These are phyloP conservation scores for Malus hybrid DNA, from an alignment of 331 rosid species.

Conservation along the genomic window DNA sequence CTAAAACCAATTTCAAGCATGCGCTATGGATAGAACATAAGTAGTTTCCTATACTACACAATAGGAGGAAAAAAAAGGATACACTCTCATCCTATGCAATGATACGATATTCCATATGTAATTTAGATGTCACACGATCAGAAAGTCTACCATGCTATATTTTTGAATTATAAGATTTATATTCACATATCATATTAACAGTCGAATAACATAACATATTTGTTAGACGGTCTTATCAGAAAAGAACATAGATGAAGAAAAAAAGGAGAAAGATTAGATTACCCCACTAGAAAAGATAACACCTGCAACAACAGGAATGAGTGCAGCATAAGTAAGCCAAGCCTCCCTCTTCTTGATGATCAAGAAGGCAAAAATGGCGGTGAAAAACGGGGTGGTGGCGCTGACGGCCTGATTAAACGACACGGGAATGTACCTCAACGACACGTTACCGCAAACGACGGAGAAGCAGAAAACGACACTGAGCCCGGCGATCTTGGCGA, in stretches of 20 bases:
- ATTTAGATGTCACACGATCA: no score
- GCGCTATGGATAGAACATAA: no score
- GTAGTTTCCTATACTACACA: no score
- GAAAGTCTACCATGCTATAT: neutral
- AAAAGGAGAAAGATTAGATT: neutral
- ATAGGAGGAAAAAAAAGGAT: no score
- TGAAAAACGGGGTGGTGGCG: conserved; percentile 17
- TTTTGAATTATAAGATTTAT: neutral
- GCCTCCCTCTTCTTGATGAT: conserved; percentile 12
- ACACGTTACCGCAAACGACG: conserved; percentile 15
- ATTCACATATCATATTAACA: no score
- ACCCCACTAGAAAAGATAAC: conserved; percentile 22
- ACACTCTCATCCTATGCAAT: no score
- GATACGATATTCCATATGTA: no score
- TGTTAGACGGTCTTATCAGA: neutral
- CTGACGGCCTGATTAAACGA: conserved; percentile 16
- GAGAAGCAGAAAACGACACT: conserved; percentile 17
- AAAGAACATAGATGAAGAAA: neutral
- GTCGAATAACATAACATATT: neutral
- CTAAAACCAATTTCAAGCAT: no score
- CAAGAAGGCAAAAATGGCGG: conserved; percentile 11
- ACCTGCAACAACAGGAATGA: conserved; percentile 16
- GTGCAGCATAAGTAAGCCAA: conserved; percentile 6
- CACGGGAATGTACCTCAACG: conserved; percentile 11
- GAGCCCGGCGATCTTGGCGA: conserved; percentile 9